These are phyloP conservation scores for Coelastrella sp. DNA, from an alignment of 139 green algal genomes.

Conservation along the genomic window DNA sequence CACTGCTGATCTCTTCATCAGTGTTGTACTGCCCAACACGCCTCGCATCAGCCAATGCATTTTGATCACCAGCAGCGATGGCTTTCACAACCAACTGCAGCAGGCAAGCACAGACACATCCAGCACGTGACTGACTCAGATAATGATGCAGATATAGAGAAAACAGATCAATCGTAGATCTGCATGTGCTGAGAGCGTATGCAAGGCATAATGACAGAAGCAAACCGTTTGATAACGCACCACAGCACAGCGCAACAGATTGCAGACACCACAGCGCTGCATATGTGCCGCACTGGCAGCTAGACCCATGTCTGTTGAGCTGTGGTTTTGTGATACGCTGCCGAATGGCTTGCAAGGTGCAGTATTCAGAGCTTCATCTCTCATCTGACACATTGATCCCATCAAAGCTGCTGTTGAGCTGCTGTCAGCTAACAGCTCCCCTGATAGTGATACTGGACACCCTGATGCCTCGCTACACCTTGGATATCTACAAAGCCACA, in stretches of 20 bases:
- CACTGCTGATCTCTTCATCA: slow-evolving; percentile 12
- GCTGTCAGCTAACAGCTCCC: slow-evolving; percentile 90
- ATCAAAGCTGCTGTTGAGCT: slow-evolving; percentile 92
- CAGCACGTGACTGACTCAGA: background rate
- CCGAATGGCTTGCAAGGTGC: no score
- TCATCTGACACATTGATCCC: slow-evolving; percentile 97
- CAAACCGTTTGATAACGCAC: no score
- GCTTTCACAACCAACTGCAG: slow-evolving; percentile 69
- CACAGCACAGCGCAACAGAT: no score
- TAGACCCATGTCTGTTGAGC: no score
- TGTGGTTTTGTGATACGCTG: no score
- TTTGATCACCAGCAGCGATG: slow-evolving; percentile 71
- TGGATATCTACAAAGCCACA: slow-evolving; percentile 98
- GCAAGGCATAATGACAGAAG: no score
- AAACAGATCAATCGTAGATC: background rate
- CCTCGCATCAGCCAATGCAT: slow-evolving; percentile 78
- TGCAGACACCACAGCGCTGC: no score
- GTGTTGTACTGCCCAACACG: slow-evolving; percentile 78
- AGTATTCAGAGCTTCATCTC: no score
- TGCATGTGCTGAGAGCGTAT: no score
- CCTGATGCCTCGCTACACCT: slow-evolving; percentile 84
- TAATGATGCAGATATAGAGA: background rate
- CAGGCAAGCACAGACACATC: background rate
- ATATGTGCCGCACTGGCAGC: no score
- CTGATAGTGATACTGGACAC: slow-evolving; percentile 94